Base-by-base conservation (phyloP, 2,329 filamentous ascomycete species). In the Pezicula neosporulosa region DNA sequence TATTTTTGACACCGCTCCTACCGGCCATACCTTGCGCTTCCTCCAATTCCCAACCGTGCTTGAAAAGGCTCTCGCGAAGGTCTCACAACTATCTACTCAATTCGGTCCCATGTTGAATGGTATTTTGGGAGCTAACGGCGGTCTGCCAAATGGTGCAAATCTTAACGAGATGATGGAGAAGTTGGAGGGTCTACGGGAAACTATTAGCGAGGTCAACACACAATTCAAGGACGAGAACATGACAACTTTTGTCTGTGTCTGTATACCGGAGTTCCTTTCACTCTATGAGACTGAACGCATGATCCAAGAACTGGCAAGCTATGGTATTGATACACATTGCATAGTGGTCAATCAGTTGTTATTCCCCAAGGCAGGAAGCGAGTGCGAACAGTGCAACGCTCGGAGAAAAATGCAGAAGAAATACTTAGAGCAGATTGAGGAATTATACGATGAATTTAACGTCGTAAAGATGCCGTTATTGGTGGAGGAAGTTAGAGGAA, bases 261-360 rank as follows among this genome's bases (percentile, higher is more conserved):
- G 94, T 71, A 99, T 99, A 69, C 90, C 94, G 48, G 94, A 99
- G 73, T 99, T 99, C 76, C 72, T 99, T 63, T 92, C 87, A 36
- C 80, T 99, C 48, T 99, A 99, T 76, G 94, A 99, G 80, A 99
- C 94, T 56, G 94, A 99, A 78, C 89, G 94, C 64, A 97, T 99
- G 94, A 97, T 99, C 64, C 94, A 99, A 78, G 94, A 99, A 76
- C 78, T 99, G 55, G 86, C 90, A 44, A 88, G 82, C 69, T 99
- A 96, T 74, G 78, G 87, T 66, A 99, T 99, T 68, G 94, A 99
- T 70, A 96, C 93, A 6, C 94, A 97, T 75, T 85, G 87, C 67
- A 97, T 99, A 68, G 94, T 99, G 43, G 94, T 99, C 65, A 99
- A 99, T 72, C 94, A 99, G 78, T 80, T 99, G 60, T 77, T 99